phyloP scores from a whole-genome alignment of 805 yeast genomes.

The Ogataea trehalophila region DNA sequence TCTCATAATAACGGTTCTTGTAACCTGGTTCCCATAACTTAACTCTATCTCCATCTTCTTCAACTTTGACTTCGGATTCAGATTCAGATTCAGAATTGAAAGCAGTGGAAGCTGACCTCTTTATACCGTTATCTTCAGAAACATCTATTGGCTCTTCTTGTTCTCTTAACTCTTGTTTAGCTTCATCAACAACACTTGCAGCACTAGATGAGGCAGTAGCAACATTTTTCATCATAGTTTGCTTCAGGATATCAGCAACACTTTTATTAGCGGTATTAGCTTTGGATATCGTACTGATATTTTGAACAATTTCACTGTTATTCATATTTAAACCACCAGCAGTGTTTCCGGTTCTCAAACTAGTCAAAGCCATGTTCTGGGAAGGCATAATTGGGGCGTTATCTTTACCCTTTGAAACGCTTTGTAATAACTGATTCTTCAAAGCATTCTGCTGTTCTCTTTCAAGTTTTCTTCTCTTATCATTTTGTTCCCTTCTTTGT shows the following conservation, averaged over 20 bases:
- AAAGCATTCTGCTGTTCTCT: conserved; percentile 42
- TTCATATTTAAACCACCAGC: conserved; percentile 60
- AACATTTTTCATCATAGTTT: conserved; percentile 26
- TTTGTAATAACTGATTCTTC: conserved; percentile 41
- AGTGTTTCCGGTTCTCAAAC: conserved; percentile 59
- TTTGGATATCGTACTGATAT: conserved; percentile 55
- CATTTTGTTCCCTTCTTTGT: conserved; percentile 58
- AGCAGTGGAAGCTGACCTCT: conserved; percentile 18
- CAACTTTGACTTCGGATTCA: conserved; percentile 24
- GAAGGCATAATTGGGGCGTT: conserved; percentile 69
- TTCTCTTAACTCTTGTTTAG: conserved; percentile 10
- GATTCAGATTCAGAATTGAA: conserved; percentile 27
- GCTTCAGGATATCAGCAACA: conserved; percentile 59
- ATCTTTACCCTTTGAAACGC: conserved; percentile 68
- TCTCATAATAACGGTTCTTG: conserved; percentile 69
- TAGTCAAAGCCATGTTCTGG: conserved; percentile 70
- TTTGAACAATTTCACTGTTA: conserved; percentile 65
- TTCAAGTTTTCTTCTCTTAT: conserved; percentile 50
- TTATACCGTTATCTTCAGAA: conserved; percentile 18
- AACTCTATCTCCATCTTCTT: conserved; percentile 48
- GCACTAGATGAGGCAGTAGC: conserved; percentile 13
- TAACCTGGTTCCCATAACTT: conserved; percentile 86
- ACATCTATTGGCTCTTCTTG: conserved; percentile 26
- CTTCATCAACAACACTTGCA: conserved; percentile 25
- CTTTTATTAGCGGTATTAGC: conserved; percentile 69